Conservation (phyloP, 805 yeast species). For the Schizosaccharomyces lindneri region DNA sequence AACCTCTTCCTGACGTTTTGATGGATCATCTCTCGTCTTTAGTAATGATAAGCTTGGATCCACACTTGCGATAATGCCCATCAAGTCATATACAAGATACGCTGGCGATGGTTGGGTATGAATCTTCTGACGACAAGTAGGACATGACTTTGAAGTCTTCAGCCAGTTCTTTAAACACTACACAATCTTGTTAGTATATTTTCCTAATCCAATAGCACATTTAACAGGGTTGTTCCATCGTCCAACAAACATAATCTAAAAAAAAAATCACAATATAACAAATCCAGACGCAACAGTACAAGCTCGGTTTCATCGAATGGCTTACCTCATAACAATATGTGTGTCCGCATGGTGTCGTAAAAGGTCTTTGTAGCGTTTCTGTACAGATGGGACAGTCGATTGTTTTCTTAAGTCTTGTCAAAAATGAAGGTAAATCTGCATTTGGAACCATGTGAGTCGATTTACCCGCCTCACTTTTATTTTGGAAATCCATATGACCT, state of each 20-base stretch:
- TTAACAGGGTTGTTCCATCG: not conserved
- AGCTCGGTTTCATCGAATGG: not conserved
- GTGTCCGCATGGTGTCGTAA: not conserved
- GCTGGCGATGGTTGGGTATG: not conserved
- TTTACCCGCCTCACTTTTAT: not conserved
- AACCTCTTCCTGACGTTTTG: not conserved
- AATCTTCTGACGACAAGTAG: not conserved
- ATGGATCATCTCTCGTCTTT: not conserved
- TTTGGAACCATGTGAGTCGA: not conserved
- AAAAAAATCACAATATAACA: not conserved
- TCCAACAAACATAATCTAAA: not conserved
- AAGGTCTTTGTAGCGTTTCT: not conserved
- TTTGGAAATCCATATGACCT: no score
- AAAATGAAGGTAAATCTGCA: not conserved
- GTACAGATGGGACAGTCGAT: not conserved
- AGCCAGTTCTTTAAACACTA: not conserved
- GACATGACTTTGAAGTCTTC: not conserved
- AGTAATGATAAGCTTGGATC: not conserved
- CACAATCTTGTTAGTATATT: no score
- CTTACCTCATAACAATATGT: not conserved
- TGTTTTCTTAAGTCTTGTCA: not conserved
- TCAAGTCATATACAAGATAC: not conserved
- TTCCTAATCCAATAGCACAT: not conserved
- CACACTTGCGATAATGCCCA: not conserved
- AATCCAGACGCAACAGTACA: not conserved